Conservation (phyloP, 352 stramenopile genomes). For the Plasmopara muralis region DNA sequence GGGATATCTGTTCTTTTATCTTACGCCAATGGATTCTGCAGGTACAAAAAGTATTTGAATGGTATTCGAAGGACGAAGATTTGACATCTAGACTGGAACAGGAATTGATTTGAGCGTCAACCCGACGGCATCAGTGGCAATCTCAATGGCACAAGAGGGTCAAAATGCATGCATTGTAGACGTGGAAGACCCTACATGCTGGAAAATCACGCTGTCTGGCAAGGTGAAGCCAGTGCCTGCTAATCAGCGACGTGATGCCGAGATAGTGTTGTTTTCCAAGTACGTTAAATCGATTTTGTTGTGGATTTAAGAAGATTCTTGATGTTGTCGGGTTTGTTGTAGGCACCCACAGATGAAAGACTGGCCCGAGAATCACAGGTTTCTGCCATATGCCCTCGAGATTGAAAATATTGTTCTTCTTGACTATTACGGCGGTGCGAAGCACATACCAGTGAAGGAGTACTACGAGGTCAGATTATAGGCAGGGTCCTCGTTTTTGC, state of each 20-base stretch:
- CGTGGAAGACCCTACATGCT: slow-evolving; percentile 65
- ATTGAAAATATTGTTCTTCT: slow-evolving; percentile 58
- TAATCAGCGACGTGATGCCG: slow-evolving; percentile 37
- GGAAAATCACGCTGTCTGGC: slow-evolving; percentile 53
- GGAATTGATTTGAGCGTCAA: slow-evolving; percentile 46
- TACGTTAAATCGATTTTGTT: slow-evolving; percentile 16
- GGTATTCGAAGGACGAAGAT: too few relatives aligned
- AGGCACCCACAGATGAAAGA: slow-evolving; percentile 64
- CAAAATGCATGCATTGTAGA: slow-evolving; percentile 58
- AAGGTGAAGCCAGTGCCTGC: slow-evolving; percentile 38
- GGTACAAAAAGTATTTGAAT: slow-evolving; percentile 13
- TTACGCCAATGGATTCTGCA: slow-evolving; percentile 45
- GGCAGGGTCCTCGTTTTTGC: too few relatives aligned
- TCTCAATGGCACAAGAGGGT: slow-evolving; percentile 52
- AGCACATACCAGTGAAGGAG: slow-evolving; percentile 51
- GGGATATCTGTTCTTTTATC: slow-evolving; percentile 66
- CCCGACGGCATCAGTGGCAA: slow-evolving; percentile 45
- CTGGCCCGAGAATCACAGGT: slow-evolving; percentile 57
- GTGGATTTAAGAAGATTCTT: not conserved
- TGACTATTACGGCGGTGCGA: slow-evolving; percentile 67
- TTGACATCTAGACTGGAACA: slow-evolving; percentile 5
- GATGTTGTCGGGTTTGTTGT: slow-evolving; percentile 1
- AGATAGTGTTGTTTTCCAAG: slow-evolving; percentile 66
- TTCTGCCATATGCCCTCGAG: slow-evolving; percentile 43
- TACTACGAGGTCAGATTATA: slow-evolving; percentile 55